These are phyloP conservation scores for Candida suzukii DNA, from an alignment of 805 yeast genomes.

Conservation along the genomic window DNA sequence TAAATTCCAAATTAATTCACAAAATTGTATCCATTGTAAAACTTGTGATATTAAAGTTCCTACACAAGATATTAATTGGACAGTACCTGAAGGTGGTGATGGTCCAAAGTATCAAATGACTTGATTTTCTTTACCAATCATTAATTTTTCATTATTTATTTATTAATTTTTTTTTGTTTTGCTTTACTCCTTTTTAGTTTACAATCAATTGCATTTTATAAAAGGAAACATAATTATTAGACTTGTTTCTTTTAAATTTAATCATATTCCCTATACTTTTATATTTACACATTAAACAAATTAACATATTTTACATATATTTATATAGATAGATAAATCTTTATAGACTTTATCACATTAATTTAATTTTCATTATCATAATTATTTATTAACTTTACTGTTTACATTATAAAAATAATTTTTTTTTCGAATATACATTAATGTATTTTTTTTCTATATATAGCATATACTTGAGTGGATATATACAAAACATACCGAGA, in stretches of 20 bases:
- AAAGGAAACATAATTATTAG: too few species aligned
- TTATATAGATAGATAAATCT: too few species aligned
- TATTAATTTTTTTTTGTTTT: not conserved
- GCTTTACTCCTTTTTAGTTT: too few species aligned
- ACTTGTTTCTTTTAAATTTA: too few species aligned
- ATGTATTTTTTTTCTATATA: not conserved
- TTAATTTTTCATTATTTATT: not conserved
- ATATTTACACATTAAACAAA: not conserved
- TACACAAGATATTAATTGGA: slow-evolving; percentile 89
- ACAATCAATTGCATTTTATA: too few species aligned
- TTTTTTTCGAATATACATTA: not conserved
- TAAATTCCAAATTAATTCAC: slow-evolving; percentile 87
- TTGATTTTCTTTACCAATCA: slow-evolving; percentile 3
- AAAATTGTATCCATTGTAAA: slow-evolving; percentile 97
- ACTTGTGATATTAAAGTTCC: slow-evolving; percentile 98
- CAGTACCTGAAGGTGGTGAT: slow-evolving; percentile 98
- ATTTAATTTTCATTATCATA: too few species aligned
- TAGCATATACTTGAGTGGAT: not conserved
- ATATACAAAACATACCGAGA: not conserved
- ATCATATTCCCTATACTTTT: not conserved
- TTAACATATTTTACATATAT: too few species aligned
- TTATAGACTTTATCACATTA: too few species aligned
- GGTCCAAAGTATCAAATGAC: slow-evolving; percentile 95
- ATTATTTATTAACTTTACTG: too few species aligned
- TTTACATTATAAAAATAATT: too few species aligned